Evolutionary conservation across 169 alveolate genomes (phyloP).

Genomic region (Theileria equi): DNA sequence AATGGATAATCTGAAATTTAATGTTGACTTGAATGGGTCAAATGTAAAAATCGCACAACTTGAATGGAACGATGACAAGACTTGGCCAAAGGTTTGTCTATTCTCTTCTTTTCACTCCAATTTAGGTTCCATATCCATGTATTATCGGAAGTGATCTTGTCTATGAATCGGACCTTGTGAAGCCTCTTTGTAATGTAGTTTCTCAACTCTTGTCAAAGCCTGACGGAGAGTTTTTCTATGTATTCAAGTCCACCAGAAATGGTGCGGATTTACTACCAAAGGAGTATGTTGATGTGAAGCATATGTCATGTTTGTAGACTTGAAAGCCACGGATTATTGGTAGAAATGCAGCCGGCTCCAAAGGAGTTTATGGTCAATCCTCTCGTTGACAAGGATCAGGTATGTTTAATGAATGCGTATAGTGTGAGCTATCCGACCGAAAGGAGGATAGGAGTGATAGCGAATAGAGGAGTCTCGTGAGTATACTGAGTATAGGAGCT

Average conservation of each 20-base stretch:
- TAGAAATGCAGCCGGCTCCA: conserved; percentile 37
- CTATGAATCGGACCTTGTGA: conserved; percentile 60
- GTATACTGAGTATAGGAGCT: too few relatives aligned
- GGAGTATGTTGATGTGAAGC: conserved; percentile 19
- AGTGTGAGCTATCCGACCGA: too few relatives aligned
- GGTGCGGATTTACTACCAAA: conserved; percentile 55
- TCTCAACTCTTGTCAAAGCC: conserved; percentile 16
- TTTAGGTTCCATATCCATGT: conserved; percentile 35
- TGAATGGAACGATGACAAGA: conserved; percentile 49
- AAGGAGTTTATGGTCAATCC: conserved; percentile 36
- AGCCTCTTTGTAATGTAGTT: conserved; percentile 48
- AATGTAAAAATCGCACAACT: conserved; percentile 35
- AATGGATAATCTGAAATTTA: conserved; percentile 56
- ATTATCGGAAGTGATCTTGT: conserved; percentile 74
- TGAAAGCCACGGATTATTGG: conserved; percentile 19
- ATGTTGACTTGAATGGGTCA: conserved; percentile 54
- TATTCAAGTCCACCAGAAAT: conserved; percentile 60
- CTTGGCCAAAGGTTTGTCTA: conserved; percentile 30
- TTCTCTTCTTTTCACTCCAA: background rate
- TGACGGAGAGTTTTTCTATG: conserved; percentile 64
- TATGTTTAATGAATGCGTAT: conserved; percentile 2
- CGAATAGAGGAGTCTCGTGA: too few relatives aligned
- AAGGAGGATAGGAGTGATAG: too few relatives aligned
- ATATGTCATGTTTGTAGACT: conserved; percentile 12
- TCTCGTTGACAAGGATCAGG: conserved; percentile 1